Conservation (phyloP, 805 yeast genomes). For the Lachancea sp. region DNA sequence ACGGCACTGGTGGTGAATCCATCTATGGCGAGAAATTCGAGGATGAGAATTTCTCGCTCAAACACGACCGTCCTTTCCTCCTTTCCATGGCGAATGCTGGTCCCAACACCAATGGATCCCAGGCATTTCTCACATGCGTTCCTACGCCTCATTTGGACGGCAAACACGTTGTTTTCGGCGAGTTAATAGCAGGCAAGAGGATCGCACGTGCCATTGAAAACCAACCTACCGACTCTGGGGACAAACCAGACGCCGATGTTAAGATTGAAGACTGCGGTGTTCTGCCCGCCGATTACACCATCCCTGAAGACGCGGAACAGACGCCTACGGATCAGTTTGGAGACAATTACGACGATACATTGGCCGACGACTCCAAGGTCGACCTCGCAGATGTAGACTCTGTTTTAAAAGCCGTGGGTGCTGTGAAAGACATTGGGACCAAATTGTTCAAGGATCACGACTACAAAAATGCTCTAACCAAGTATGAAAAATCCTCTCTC, state of each 20-base stretch:
- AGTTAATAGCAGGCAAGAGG: conserved; percentile 75
- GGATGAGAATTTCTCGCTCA: conserved; percentile 76
- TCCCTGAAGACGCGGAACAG: conserved; percentile 38
- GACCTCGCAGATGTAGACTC: conserved; percentile 54
- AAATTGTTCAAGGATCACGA: conserved; percentile 62
- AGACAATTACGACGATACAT: conserved; percentile 68
- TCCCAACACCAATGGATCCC: conserved; percentile 92
- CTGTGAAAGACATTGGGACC: conserved; percentile 74
- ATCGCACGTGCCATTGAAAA: conserved; percentile 74
- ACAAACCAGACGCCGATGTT: conserved; percentile 67
- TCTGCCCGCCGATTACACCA: conserved; percentile 51
- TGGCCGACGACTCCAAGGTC: conserved; percentile 67
- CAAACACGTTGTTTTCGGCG: conserved; percentile 94
- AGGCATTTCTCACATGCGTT: conserved; percentile 87
- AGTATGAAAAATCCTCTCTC: conserved; percentile 66
- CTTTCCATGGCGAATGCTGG: conserved; percentile 98
- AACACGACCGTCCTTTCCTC: conserved; percentile 79
- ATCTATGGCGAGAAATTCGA: conserved; percentile 82
- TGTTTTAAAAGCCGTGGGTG: conserved; percentile 58
- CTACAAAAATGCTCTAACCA: conserved; percentile 48
- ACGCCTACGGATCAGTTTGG: conserved; percentile 73
- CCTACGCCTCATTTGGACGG: conserved; percentile 93
- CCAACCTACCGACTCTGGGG: conserved; percentile 51
- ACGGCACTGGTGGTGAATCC: conserved; percentile 78
- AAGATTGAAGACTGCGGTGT: conserved; percentile 74